Percentiles rank a stretch among this genome's conserved stretches.
Conservation (phyloP, 257 asterid genomes). For the Pogostemon cablin region DNA sequence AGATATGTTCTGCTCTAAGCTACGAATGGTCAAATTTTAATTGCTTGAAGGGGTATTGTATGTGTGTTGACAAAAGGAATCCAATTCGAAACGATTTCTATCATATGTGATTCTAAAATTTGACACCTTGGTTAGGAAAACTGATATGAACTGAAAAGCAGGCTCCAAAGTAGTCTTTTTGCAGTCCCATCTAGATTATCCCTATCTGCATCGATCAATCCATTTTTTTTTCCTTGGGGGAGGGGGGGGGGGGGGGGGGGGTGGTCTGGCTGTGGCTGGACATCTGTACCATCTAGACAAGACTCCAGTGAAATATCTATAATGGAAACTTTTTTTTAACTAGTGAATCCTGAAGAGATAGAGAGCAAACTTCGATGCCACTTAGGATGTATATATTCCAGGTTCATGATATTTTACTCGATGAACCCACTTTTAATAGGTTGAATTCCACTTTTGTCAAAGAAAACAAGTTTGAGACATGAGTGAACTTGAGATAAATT, state of each 20-base stretch:
- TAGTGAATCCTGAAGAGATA: not conserved
- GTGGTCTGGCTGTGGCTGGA: not conserved
- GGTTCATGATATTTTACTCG: not conserved
- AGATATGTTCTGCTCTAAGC: slow-evolving; percentile 1
- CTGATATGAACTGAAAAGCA: slow-evolving; percentile 2
- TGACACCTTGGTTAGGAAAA: not conserved
- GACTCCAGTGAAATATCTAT: not conserved
- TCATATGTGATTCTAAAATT: not conserved
- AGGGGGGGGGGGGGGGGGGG: too few species aligned
- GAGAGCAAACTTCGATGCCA: not conserved
- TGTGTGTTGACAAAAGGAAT: not conserved
- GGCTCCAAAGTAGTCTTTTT: not conserved
- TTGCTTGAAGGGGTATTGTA: not conserved
- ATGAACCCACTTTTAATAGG: not conserved
- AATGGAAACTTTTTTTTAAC: not conserved
- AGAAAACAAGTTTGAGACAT: not conserved
- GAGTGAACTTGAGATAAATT: not conserved
- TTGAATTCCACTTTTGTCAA: not conserved
- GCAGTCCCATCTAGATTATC: not conserved
- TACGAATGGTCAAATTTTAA: not conserved
- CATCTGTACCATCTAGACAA: not conserved
- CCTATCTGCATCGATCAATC: not conserved
- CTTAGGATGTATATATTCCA: not conserved
- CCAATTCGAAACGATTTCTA: not conserved
- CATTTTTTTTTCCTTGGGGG: too few species aligned